Conservation (phyloP, 768 basidiomycete species). For the Podaxis rugospora region DNA sequence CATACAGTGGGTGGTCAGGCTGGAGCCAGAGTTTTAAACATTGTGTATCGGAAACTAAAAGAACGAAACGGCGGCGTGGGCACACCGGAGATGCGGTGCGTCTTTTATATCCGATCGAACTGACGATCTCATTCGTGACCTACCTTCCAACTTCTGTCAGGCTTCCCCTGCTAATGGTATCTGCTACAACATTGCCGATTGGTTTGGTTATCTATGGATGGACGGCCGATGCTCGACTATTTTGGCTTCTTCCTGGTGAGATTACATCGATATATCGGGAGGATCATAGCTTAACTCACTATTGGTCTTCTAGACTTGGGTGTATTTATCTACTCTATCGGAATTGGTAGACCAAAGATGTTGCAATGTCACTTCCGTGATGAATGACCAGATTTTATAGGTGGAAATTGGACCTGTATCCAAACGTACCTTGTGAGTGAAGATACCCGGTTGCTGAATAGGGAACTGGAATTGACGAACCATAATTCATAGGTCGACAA, state of each 20-base stretch:
- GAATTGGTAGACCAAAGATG: slow-evolving; percentile 31
- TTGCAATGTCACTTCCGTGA: background rate
- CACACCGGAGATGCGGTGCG: slow-evolving; percentile 47
- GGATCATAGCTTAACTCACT: background rate
- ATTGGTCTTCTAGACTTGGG: slow-evolving; percentile 24
- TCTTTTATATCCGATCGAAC: background rate
- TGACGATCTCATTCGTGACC: background rate
- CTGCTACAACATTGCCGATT: slow-evolving; percentile 49
- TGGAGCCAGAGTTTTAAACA: slow-evolving; percentile 42
- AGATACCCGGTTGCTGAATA: slow-evolving; percentile 19
- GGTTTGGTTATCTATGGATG: slow-evolving; percentile 64
- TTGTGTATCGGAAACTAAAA: slow-evolving; percentile 40
- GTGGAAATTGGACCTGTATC: slow-evolving; percentile 39
- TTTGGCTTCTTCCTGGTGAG: slow-evolving; percentile 59
- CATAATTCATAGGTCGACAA: slow-evolving; percentile 56
- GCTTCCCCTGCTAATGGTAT: slow-evolving; percentile 38
- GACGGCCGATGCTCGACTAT: slow-evolving; percentile 43
- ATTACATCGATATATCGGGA: background rate
- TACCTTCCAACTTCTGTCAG: slow-evolving; percentile 12
- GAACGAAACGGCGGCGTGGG: slow-evolving; percentile 47
- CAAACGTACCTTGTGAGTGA: slow-evolving; percentile 53
- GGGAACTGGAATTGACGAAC: slow-evolving; percentile 6
- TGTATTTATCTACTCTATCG: slow-evolving; percentile 43
- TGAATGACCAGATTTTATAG: slow-evolving; percentile 12
- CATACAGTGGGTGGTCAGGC: slow-evolving; percentile 31